Evolutionary conservation across 2,329 filamentous ascomycete genomes (phyloP).

Genomic region (Boeremia exigua): DNA sequence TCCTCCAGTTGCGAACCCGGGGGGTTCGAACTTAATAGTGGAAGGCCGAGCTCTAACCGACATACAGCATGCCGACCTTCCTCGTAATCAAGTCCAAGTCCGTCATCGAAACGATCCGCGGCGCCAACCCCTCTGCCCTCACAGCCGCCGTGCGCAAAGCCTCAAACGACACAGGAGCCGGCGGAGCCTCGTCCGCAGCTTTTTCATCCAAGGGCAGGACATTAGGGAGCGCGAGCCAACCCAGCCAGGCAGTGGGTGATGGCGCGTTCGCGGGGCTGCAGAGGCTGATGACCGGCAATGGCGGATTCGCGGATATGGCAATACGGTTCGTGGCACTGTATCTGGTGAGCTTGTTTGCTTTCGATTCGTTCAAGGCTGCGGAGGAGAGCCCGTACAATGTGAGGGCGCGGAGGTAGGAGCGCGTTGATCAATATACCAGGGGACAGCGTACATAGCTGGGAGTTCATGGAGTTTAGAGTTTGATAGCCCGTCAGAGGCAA

Average conservation of each 20-base stretch:
- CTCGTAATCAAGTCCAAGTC: constrained; percentile 53
- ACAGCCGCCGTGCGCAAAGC: constrained; percentile 55
- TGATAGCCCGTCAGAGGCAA: not conserved
- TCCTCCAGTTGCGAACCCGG: not conserved
- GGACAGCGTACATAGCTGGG: not conserved
- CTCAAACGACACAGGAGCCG: constrained; percentile 46
- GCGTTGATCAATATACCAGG: not conserved
- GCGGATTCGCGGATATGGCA: constrained; percentile 48
- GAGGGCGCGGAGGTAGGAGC: constrained; percentile 30
- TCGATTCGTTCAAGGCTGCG: constrained; percentile 53
- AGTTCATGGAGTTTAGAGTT: not conserved
- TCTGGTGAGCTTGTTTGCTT: constrained; percentile 53
- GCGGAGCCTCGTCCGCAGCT: constrained; percentile 39
- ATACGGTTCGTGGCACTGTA: constrained; percentile 57
- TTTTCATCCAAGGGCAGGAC: constrained; percentile 55
- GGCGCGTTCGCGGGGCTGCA: constrained; percentile 35
- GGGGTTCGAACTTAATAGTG: too few species aligned
- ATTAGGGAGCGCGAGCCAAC: constrained; percentile 43
- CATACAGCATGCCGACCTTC: constrained; percentile 56
- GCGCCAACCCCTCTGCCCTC: constrained; percentile 57
- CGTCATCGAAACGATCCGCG: constrained; percentile 55
- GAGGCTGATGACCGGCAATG: constrained; percentile 36
- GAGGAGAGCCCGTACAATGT: constrained; percentile 54
- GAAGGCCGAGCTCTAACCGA: constrained; percentile 1
- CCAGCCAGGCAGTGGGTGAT: constrained; percentile 32